These are phyloP conservation scores for Bullera alba DNA, from an alignment of 768 basidiomycete species.

Conservation along the genomic window DNA sequence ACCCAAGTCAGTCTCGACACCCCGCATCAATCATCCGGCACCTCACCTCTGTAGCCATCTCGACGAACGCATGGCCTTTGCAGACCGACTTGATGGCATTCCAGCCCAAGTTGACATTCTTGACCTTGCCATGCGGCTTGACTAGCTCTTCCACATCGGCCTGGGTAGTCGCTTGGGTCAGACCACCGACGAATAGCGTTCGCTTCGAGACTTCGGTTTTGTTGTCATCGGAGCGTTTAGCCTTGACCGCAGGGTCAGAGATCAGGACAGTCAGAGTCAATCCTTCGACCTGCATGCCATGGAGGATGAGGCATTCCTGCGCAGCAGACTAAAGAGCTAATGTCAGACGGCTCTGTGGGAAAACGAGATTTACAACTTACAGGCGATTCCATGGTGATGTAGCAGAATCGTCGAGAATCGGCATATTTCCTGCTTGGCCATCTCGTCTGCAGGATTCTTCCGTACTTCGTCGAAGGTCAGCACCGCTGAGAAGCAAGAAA, in stretches of 20 bases:
- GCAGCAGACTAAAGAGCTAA: constrained; percentile 51
- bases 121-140: constrained; percentile 71
- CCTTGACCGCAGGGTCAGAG: constrained; percentile 83
- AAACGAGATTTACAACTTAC: constrained; percentile 56
- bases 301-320: constrained; percentile 66
- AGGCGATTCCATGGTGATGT: constrained; percentile 80
- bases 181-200: constrained; percentile 80
- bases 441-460: constrained; percentile 82
- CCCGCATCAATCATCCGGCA: no score
- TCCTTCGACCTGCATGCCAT: constrained; percentile 58
- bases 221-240: constrained; percentile 80
- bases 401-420: constrained; percentile 81
- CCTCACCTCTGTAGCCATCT: constrained; percentile 76
- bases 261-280: constrained; percentile 68
- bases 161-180: constrained; percentile 70
- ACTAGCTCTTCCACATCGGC: constrained; percentile 74
- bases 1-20: not conserved
- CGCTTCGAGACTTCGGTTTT: constrained; percentile 49
- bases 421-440: constrained; percentile 99
- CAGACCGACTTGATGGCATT: constrained; percentile 58
- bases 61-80: constrained; percentile 87
- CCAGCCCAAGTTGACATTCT: constrained; percentile 68
- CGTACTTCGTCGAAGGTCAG: constrained; percentile 58
- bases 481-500: not conserved
- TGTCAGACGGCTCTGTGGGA: not conserved